Percentiles rank a stretch among this genome's conserved stretches.
Evolutionary conservation across 2,329 filamentous ascomycete species (phyloP).

Genomic region (Ceratocystis eucalypticola): DNA sequence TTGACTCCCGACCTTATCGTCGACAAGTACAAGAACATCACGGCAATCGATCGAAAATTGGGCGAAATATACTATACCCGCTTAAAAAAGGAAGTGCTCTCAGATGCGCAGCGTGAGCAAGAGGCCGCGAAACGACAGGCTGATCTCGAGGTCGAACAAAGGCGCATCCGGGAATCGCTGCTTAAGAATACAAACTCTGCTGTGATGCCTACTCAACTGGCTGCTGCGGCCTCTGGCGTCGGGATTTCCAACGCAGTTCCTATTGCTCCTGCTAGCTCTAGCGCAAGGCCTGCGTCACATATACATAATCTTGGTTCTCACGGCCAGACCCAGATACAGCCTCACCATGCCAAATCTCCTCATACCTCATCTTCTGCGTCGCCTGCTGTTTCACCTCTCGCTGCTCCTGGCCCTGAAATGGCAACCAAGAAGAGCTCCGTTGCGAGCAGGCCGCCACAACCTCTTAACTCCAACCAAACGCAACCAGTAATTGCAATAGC

Average conservation of each 20-base stretch:
- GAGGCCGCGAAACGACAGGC: constrained; percentile 12
- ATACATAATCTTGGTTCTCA: neutral
- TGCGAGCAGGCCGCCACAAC: neutral
- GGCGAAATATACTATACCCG: constrained; percentile 17
- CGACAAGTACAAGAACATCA: constrained; percentile 16
- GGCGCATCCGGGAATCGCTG: constrained; percentile 13
- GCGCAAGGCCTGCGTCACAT: neutral
- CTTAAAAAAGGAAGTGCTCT: constrained; percentile 17
- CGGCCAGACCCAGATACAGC: neutral
- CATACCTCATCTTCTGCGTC: neutral
- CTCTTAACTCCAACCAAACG: neutral
- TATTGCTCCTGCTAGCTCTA: constrained; percentile 10
- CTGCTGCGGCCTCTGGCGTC: constrained; percentile 13
- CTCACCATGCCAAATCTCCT: neutral
- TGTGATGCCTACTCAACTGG: constrained; percentile 9
- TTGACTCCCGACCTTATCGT: constrained; percentile 16
- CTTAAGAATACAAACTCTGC: constrained; percentile 7
- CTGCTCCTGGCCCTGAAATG: constrained; percentile 16
- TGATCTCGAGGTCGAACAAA: constrained; percentile 14
- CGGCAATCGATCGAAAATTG: constrained; percentile 14
- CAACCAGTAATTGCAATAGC: constrained; percentile 4
- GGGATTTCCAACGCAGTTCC: constrained; percentile 12
- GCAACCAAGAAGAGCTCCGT: constrained; percentile 12
- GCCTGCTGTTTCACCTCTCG: constrained; percentile 13
- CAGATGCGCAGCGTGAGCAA: constrained; percentile 15